Conservation (phyloP, 2,329 filamentous ascomycete genomes). For the Chaetothyriales sp. region DNA sequence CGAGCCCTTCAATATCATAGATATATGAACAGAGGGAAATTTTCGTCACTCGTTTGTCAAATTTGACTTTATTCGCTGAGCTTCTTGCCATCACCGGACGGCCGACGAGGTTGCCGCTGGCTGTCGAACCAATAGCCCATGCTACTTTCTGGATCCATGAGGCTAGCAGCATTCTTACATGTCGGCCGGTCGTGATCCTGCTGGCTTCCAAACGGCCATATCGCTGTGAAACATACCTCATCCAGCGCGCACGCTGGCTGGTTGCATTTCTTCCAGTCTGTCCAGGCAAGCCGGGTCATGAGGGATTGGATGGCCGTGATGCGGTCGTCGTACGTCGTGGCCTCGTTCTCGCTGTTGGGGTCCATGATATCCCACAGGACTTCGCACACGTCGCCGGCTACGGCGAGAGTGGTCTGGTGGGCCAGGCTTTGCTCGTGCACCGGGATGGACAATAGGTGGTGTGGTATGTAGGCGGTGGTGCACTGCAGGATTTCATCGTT, state of each 20-base stretch:
- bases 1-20: too few species aligned
- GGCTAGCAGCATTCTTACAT: slow-evolving; percentile 25
- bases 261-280: slow-evolving; percentile 43
- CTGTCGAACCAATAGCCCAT: neutral
- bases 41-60: too few species aligned
- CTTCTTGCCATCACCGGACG: too few species aligned
- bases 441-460: neutral
- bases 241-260: slow-evolving; percentile 34
- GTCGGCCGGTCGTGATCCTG: slow-evolving; percentile 41
- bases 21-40: too few species aligned
- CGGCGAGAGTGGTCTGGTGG: slow-evolving; percentile 1
- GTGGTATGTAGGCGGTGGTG: neutral
- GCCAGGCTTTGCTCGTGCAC: neutral
- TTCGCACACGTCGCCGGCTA: slow-evolving; percentile 17
- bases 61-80: too few species aligned
- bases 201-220: slow-evolving; percentile 46
- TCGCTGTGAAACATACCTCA: slow-evolving; percentile 48
- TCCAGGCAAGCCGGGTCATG: slow-evolving; percentile 43
- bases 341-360: neutral
- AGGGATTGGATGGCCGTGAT: slow-evolving; percentile 25
- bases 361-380: slow-evolving; percentile 5
- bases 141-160: neutral
- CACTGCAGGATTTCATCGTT: neutral
- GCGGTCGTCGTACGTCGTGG: neutral
- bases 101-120: too few species aligned